Evolutionary conservation across 306 rosid species (phyloP).

Genomic region (Prunus campanulata): DNA sequence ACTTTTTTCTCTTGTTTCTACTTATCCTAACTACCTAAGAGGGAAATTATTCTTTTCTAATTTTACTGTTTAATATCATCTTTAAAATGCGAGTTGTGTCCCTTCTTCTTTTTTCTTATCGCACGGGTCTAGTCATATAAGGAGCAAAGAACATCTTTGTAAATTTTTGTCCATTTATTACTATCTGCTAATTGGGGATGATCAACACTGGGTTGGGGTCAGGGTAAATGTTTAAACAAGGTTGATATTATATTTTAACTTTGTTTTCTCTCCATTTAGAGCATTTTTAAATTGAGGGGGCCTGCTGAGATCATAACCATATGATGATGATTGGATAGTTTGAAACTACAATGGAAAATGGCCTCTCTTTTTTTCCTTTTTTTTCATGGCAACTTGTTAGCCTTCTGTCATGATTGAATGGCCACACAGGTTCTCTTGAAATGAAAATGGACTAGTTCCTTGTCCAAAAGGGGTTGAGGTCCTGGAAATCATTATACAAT

Average conservation of each 20-base stretch:
- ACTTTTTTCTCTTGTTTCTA: not conserved
- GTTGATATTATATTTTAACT: not conserved
- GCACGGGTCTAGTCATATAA: not conserved
- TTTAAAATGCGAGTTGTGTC: not conserved
- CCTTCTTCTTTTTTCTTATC: not conserved
- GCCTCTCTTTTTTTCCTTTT: not conserved
- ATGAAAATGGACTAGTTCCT: not conserved
- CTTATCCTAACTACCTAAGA: not conserved
- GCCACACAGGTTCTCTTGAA: not conserved
- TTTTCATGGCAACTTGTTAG: not conserved
- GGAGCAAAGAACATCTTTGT: not conserved
- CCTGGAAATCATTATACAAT: not conserved
- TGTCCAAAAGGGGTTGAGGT: not conserved
- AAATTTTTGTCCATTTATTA: not conserved
- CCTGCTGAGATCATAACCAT: not conserved
- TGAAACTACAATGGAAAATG: not conserved
- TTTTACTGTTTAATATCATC: not conserved
- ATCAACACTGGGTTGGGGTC: not conserved
- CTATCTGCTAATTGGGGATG: not conserved
- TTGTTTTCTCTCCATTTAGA: not conserved
- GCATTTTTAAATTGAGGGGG: not conserved
- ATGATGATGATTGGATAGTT: not conserved
- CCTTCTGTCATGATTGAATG: not conserved
- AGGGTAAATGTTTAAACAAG: not conserved
- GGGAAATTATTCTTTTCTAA: not conserved